Evolutionary conservation across 805 yeast species (phyloP), one percentile per base, ranked within the genome.

Genomic region (Candida vaughaniae): DNA sequence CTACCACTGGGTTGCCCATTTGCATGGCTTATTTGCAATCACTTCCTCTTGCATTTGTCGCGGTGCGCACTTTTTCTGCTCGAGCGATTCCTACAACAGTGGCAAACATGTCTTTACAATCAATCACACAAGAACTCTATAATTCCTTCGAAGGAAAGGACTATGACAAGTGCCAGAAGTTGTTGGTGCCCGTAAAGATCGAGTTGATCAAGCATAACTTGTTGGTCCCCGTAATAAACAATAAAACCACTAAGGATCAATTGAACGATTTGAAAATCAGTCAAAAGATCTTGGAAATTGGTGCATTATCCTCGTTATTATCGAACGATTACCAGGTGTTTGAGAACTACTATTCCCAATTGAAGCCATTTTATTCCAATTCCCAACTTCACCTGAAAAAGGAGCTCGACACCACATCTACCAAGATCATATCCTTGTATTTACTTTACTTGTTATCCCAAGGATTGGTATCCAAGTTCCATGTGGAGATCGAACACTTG

Each of bases 381-480:
- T 39, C 51, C 18, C 54, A 53, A 33, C 53, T 63, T 23, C 85
- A 86, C 56, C 55, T 38, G 20, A 49, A 52, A 23, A 49, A 51
- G 17, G 58, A 55, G 38, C 42, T 53, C 26, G 58, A 60, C 47
- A 56, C 68, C n/a, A 64, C 62, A 36, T 48, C 64, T 29, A 66
- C 72, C 73, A 81, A 90, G 60, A 64, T 93, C 51, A 69, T 82
- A 35, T 83, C 95, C 35, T 71, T 93, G 34, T 83, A 87, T 51
- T 67, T 93, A 48, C 64, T 93, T 46, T 75, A 85, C 42, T 64
- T 90, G 42, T 73, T 93, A 43, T 79, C 95, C 6, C 83, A 83
- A 52, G 95, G 93, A 36, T 86, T 82, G 48, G 80, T 89, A 28
- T 87, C 95, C 10, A 79, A 79, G 57, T 93, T 91, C 67, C 97